phyloP scores from a whole-genome alignment of 2,329 filamentous ascomycete species.

The Hymenoscyphus fraxineus region DNA sequence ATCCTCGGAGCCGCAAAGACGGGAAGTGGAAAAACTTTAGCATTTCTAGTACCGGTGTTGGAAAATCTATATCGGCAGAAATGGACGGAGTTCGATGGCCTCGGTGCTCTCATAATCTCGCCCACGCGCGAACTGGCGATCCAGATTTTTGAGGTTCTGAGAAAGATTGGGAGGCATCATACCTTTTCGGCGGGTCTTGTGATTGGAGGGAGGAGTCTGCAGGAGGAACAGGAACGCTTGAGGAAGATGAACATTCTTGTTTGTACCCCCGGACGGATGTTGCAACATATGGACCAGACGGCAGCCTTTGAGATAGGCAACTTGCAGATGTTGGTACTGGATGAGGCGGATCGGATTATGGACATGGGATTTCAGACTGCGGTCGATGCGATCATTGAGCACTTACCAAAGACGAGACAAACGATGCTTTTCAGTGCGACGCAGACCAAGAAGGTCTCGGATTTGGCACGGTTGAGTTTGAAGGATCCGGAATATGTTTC shows the following conservation, averaged over 20 bases:
- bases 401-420: constrained; percentile 80
- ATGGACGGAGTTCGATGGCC: constrained; percentile 87
- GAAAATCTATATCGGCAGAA: constrained; percentile 86
- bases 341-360: constrained; percentile 94
- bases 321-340: constrained; percentile 85
- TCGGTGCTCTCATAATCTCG: constrained; percentile 88
- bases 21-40: constrained; percentile 90
- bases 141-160: constrained; percentile 92
- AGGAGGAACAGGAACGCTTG: constrained; percentile 80
- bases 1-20: constrained; percentile 94
- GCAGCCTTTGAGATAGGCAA: constrained; percentile 86
- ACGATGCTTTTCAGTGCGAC: constrained; percentile 95
- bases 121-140: constrained; percentile 93
- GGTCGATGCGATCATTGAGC: constrained; percentile 89
- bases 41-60: constrained; percentile 86
- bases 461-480: constrained; percentile 82
- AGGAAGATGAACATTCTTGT: constrained; percentile 95
- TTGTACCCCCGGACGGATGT: constrained; percentile 88
- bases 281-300: constrained; percentile 94
- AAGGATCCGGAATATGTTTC: constrained; percentile 92
- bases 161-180: constrained; percentile 85
- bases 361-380: constrained; percentile 94
- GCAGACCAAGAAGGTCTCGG: constrained; percentile 90
- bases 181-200: constrained; percentile 88
- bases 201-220: constrained; percentile 87